A percentile compares a stretch with the other conserved stretches of the same genome.
phyloP scores from a whole-genome alignment of 177 flowering plant genomes.

The Telopea speciosissima region DNA sequence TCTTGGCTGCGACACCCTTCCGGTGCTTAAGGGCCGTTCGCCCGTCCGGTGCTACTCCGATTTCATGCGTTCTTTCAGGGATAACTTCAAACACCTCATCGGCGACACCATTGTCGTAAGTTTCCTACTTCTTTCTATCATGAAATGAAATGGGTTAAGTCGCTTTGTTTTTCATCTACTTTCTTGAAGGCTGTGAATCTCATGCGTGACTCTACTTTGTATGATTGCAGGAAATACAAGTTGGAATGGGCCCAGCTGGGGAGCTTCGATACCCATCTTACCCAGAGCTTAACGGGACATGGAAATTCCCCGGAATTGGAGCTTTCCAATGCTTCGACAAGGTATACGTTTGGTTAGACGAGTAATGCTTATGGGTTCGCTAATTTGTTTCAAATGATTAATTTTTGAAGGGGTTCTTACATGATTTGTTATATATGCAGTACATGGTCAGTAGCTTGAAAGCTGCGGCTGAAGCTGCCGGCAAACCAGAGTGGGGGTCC shows the following conservation, averaged over 20 bases:
- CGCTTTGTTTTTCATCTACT: no score
- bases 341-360: slow-evolving; percentile 27
- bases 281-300: slow-evolving; percentile 90
- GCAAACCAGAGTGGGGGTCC: slow-evolving; percentile 61
- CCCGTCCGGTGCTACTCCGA: no score
- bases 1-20: no score
- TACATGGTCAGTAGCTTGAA: slow-evolving; percentile 76
- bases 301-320: slow-evolving; percentile 90
- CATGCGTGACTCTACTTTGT: no score
- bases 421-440: slow-evolving; percentile 25
- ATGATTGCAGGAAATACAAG: slow-evolving; percentile 75
- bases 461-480: slow-evolving; percentile 60
- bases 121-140: no score
- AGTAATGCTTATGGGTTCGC: no score
- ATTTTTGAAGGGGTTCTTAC: not conserved
- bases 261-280: slow-evolving; percentile 91
- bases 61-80: no score
- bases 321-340: slow-evolving; percentile 95
- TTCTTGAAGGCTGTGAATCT: no score
- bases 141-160: no score
- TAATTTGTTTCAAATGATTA: not conserved
- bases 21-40: no score
- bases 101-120: no score
- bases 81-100: no score
- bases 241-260: slow-evolving; percentile 92